Conservation (phyloP, 1,284 basidiomycete genomes). For the Puccinia sorghi region DNA sequence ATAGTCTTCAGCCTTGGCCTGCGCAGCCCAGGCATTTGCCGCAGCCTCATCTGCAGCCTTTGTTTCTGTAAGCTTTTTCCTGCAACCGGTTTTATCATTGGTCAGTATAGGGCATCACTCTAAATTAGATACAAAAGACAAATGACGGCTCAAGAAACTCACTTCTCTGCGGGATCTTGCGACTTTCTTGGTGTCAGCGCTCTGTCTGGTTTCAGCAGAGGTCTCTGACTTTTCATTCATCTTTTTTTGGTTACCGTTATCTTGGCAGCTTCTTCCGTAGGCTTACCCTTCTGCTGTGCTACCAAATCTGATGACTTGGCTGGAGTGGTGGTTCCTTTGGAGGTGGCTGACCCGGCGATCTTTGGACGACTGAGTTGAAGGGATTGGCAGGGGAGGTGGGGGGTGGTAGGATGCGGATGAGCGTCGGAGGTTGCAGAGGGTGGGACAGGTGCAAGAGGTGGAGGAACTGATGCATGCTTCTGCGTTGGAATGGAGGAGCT, state of each 20-base stretch:
- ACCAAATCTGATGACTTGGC: background rate
- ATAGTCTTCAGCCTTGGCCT: conserved; percentile 58
- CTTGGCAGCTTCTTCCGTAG: background rate
- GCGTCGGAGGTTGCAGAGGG: background rate
- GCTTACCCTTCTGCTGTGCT: background rate
- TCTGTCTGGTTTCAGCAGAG: background rate
- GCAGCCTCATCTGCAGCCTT: conserved; percentile 24
- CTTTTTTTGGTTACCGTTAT: background rate
- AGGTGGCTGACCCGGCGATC: conserved; percentile 9
- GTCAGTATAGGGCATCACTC: background rate
- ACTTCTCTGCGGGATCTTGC: conserved; percentile 30
- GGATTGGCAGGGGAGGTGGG: conserved; percentile 32
- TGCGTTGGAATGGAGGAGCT: too few relatives aligned
- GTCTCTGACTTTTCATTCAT: background rate
- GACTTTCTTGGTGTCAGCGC: conserved; percentile 17
- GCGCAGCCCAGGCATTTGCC: conserved; percentile 49
- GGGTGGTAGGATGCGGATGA: conserved; percentile 23
- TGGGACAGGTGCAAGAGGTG: conserved; percentile 9
- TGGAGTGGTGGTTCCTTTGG: background rate
- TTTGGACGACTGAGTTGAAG: conserved; percentile 6
- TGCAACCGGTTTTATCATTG: conserved; percentile 52
- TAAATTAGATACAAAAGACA: background rate
- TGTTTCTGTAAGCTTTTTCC: conserved; percentile 51
- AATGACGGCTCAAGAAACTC: background rate
- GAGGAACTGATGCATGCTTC: conserved; percentile 35